Base-by-base conservation (phyloP, 306 rosid species). In the Casuarina equisetifolia region DNA sequence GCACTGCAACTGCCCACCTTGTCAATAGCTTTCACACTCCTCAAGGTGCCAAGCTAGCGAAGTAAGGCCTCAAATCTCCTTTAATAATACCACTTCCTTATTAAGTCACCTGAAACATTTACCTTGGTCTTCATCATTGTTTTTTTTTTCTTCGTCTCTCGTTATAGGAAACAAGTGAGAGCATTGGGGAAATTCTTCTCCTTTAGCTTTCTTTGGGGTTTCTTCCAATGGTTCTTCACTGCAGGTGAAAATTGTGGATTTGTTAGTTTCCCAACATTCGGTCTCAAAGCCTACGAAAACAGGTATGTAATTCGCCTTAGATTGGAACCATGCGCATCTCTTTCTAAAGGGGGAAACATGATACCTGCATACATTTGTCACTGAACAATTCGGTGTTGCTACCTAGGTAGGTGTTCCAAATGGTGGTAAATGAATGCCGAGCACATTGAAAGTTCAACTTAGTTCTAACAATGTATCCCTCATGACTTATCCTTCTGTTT, bases 1-100 rank as follows among this genome's bases (percentile, higher is more conserved):
- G 90, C 19, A 84, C 88, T n/a, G 90, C 90, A 57, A 87, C 90
- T 3, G 90, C 88, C 38, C 84, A 87, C 80, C 88, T 87, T 39
- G 84, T 87, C 77, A 87, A 87, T 32, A 82, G 88, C 76, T 87
- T 87, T 57, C 90, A 87, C 76, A 87, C 90, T 39, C 76, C 86
- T 32, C 86, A 84, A 61, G 90, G 90, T 52, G 86, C 90, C 75
- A 82, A 72, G 81, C 73, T 82, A 66, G 90, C 90, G 25, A 87
- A 82, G 90, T 86, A 50, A 80, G 79, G 45, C 73, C 73, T 70
- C 57, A 50, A 7, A 7, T 61, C 39, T 32, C 32, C 46, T 67
- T 42, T 20, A n/a, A 43, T 0, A 58, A 40, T 40, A 39, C 7
- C 54, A 6, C 69, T 79, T 67, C 64, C 9, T 76, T 55, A 20